These are phyloP conservation scores for Sodiomyces alkalinus DNA, from an alignment of 2,329 filamentous ascomycete genomes.

Conservation along the genomic window DNA sequence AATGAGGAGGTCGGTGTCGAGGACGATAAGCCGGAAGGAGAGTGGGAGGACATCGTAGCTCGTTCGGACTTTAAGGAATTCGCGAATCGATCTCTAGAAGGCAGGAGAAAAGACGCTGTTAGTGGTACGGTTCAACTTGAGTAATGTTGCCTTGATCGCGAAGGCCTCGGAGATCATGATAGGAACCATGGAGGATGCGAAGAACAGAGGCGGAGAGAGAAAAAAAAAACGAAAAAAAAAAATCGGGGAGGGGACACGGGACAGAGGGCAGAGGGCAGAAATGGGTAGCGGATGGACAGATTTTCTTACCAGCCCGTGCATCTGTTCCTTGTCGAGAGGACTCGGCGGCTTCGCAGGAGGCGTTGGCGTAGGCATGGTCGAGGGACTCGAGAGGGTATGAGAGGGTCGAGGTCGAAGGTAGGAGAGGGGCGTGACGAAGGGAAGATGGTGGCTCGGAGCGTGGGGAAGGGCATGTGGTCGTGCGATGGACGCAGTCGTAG, in stretches of 20 bases:
- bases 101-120: too few relatives aligned
- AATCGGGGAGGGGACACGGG: slow-evolving; percentile 2
- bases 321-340: slow-evolving; percentile 59
- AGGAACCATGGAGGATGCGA: too few relatives aligned
- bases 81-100: slow-evolving; percentile 68
- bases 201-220: too few relatives aligned
- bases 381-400: slow-evolving; percentile 2
- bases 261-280: slow-evolving; percentile 1
- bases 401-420: slow-evolving; percentile 29
- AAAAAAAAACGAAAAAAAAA: too few relatives aligned
- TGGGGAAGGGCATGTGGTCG: slow-evolving; percentile 10
- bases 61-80: slow-evolving; percentile 90
- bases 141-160: too few relatives aligned
- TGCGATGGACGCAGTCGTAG: slow-evolving; percentile 9
- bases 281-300: slow-evolving; percentile 1
- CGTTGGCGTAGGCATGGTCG: slow-evolving; percentile 7
- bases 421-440: slow-evolving; percentile 44
- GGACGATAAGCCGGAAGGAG: slow-evolving; percentile 87
- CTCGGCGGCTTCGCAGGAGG: slow-evolving; percentile 25
- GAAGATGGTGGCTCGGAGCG: slow-evolving; percentile 28
- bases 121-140: too few relatives aligned
- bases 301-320: slow-evolving; percentile 58
- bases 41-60: slow-evolving; percentile 96
- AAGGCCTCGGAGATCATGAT: too few relatives aligned
- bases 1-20: slow-evolving; percentile 88